A percentile compares a stretch with the other conserved stretches of the same genome.
Evolutionary conservation across 2,329 filamentous ascomycete genomes (phyloP).

Genomic region (Talaromyces verruculosus): DNA sequence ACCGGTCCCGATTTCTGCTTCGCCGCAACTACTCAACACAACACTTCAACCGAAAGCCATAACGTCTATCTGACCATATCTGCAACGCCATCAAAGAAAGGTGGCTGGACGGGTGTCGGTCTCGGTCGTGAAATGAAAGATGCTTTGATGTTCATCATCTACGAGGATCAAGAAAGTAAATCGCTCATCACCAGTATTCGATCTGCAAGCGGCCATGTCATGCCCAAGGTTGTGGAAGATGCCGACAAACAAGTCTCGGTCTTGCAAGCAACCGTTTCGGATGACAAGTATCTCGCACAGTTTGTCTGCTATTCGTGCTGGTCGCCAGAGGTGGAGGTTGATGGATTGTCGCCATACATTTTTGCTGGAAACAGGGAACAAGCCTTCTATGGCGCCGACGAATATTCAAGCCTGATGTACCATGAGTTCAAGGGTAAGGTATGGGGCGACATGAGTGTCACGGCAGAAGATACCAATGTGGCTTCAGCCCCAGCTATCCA

Average conservation of each 20-base stretch:
- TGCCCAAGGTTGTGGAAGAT: slow-evolving; percentile 24
- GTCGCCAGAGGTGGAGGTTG: slow-evolving; percentile 50
- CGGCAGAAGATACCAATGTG: neutral
- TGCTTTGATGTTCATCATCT: slow-evolving; percentile 33
- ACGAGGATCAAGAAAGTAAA: slow-evolving; percentile 27
- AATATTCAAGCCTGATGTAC: slow-evolving; percentile 49
- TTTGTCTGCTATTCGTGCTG: slow-evolving; percentile 57
- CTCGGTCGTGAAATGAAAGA: slow-evolving; percentile 30
- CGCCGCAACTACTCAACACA: slow-evolving; percentile 17
- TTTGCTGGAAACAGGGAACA: slow-evolving; percentile 58
- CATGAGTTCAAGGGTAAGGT: slow-evolving; percentile 53
- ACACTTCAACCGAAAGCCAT: slow-evolving; percentile 16
- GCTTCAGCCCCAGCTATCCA: slow-evolving; percentile 17
- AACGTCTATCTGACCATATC: slow-evolving; percentile 22
- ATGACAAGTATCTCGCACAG: slow-evolving; percentile 47
- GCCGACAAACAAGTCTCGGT: slow-evolving; percentile 40
- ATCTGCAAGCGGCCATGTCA: slow-evolving; percentile 28
- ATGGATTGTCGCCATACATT: slow-evolving; percentile 49
- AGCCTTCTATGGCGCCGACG: slow-evolving; percentile 42
- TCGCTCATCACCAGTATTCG: slow-evolving; percentile 32
- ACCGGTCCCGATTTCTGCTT: slow-evolving; percentile 19
- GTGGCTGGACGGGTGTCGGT: slow-evolving; percentile 31
- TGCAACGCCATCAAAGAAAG: slow-evolving; percentile 13
- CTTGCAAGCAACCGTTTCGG: slow-evolving; percentile 49
- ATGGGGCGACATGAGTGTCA: slow-evolving; percentile 16